These are phyloP conservation scores for Leishmania turanica DNA, from an alignment of 208 protist genomes.

Conservation along the genomic window DNA sequence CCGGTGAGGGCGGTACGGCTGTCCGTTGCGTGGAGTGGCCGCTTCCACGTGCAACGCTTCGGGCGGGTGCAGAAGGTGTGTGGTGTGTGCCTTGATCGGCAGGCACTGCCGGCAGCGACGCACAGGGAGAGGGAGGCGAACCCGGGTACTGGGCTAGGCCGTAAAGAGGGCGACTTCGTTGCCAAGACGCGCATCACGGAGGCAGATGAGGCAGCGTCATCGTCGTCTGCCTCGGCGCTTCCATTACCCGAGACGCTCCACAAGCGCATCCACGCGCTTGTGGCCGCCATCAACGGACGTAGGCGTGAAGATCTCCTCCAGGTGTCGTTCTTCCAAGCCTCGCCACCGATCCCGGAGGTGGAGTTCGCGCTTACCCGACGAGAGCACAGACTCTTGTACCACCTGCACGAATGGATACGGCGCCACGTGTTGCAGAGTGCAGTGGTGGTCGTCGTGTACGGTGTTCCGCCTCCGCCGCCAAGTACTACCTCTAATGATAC, in stretches of 20 bases:
- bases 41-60: conserved; percentile 78
- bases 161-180: background rate
- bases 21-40: conserved; percentile 84
- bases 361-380: conserved; percentile 60
- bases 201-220: background rate
- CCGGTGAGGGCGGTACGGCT: conserved; percentile 65
- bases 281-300: conserved; percentile 53
- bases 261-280: conserved; percentile 41
- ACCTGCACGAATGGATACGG: conserved; percentile 53
- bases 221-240: background rate
- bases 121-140: background rate
- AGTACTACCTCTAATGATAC: background rate
- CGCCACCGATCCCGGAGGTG: conserved; percentile 63
- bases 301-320: conserved; percentile 47
- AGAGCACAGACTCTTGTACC: conserved; percentile 45
- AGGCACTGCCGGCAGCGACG: conserved; percentile 3
- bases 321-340: conserved; percentile 70
- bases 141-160: background rate
- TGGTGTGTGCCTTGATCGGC: conserved; percentile 54
- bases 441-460: conserved; percentile 69
- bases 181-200: background rate
- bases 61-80: conserved; percentile 77
- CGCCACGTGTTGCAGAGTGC: conserved; percentile 42
- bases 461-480: conserved; percentile 14
- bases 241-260: conserved; percentile 34